Evolutionary conservation across 2,329 filamentous ascomycete genomes (phyloP).

Genomic region (Scopulariopsis brevicaulis): DNA sequence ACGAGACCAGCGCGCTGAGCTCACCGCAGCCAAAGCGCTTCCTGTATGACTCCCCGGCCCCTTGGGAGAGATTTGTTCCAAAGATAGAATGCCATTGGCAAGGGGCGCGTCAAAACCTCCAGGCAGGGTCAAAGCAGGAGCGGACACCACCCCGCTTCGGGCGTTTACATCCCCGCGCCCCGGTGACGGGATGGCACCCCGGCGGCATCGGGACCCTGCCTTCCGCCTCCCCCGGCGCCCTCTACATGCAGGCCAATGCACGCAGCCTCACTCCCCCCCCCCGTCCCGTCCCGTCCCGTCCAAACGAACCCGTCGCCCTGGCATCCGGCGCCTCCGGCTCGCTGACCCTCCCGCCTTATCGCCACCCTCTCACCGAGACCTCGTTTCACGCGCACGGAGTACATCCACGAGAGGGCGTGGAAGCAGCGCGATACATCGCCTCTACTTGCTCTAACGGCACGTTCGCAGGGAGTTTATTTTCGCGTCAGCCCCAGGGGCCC

Average conservation of each 20-base stretch:
- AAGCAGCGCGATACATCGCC: neutral
- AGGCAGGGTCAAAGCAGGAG: neutral
- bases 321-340: neutral
- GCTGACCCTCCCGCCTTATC: neutral
- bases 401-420: neutral
- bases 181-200: too few species aligned
- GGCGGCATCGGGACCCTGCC: too few species aligned
- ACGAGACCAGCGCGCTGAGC: too few species aligned
- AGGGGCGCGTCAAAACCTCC: too few species aligned
- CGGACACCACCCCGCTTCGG: neutral
- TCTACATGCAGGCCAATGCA: neutral
- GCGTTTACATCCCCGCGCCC: too few species aligned
- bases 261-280: too few species aligned
- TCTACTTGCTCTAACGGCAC: neutral
- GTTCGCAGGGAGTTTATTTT: too few species aligned
- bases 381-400: neutral
- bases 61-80: neutral
- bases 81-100: neutral
- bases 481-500: too few species aligned
- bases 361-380: neutral
- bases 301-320: neutral
- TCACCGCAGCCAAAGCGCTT: neutral
- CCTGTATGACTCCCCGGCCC: too few species aligned
- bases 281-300: too few species aligned
- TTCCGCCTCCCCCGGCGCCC: neutral